Conservation (phyloP, 495 filamentous ascomycete genomes). For the Letharia columbiana region DNA sequence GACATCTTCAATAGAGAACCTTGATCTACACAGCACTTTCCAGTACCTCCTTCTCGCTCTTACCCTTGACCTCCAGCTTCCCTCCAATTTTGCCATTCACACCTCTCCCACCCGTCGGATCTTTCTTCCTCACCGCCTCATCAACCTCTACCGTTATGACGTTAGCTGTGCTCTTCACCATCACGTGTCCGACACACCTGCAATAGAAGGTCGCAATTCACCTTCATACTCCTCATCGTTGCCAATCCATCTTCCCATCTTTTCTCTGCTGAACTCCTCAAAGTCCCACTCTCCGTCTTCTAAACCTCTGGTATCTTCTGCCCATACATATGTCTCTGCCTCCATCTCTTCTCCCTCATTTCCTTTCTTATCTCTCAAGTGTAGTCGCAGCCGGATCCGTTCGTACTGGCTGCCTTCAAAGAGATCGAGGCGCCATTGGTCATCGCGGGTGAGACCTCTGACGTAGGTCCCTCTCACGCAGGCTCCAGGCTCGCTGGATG, state of each 20-base stretch:
- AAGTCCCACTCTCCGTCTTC: slow-evolving; percentile 77
- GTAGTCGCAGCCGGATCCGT: slow-evolving; percentile 51
- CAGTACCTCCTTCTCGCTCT: slow-evolving; percentile 26
- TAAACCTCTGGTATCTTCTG: slow-evolving; percentile 37
- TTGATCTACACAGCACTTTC: slow-evolving; percentile 29
- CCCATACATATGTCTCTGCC: slow-evolving; percentile 74
- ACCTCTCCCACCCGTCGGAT: slow-evolving; percentile 25
- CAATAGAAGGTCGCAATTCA: slow-evolving; percentile 14
- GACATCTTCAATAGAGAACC: neutral
- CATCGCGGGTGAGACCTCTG: slow-evolving; percentile 65
- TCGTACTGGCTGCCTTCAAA: slow-evolving; percentile 79
- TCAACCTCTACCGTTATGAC: slow-evolving; percentile 20
- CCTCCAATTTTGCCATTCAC: slow-evolving; percentile 12
- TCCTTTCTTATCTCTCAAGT: slow-evolving; percentile 39
- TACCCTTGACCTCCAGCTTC: slow-evolving; percentile 9
- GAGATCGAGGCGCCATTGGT: slow-evolving; percentile 65
- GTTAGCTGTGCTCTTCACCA: neutral
- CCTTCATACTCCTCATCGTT: slow-evolving; percentile 30
- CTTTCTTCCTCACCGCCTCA: slow-evolving; percentile 17
- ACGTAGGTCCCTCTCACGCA: slow-evolving; percentile 75
- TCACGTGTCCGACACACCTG: neutral
- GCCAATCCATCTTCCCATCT: slow-evolving; percentile 48
- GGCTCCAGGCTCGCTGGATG: slow-evolving; percentile 24
- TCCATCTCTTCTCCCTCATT: slow-evolving; percentile 41
- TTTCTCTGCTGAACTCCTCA: slow-evolving; percentile 60